Conservation (phyloP, 441 rosid genomes). For the Isatis lusitanica region DNA sequence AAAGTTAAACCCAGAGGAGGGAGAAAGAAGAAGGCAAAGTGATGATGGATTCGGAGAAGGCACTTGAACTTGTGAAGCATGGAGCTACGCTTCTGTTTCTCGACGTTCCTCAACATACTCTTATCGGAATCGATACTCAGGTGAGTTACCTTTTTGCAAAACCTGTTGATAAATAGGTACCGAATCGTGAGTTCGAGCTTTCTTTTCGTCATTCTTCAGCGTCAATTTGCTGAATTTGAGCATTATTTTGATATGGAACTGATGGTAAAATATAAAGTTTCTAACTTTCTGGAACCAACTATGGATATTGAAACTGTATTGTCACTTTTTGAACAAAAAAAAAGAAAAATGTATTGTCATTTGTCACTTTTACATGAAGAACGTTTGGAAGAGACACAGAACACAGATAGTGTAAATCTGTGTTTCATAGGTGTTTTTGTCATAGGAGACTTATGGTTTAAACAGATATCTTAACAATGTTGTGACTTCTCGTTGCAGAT, state of each 20-base stretch:
- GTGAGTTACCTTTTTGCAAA: conserved; percentile 17
- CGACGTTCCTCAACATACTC: conserved; percentile 78
- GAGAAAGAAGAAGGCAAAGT: neutral
- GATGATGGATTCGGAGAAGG: conserved; percentile 70
- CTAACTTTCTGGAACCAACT: too few species aligned
- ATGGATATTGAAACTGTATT: neutral
- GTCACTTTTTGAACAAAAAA: too few species aligned
- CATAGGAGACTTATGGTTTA: neutral
- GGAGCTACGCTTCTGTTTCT: conserved; percentile 80
- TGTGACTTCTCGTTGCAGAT: conserved; percentile 44
- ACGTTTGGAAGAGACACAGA: neutral
- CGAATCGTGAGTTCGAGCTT: neutral
- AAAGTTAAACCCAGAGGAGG: neutral
- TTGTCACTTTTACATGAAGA: neutral
- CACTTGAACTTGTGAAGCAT: conserved; percentile 65
- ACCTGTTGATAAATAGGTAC: neutral
- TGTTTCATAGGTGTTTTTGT: neutral
- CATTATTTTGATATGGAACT: neutral
- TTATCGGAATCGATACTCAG: conserved; percentile 84
- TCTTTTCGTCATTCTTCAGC: neutral
- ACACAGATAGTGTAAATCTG: neutral
- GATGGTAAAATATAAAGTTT: too few species aligned
- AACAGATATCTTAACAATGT: neutral
- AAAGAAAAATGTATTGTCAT: neutral
- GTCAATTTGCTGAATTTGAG: neutral